These are phyloP conservation scores for Nothophoma quercina DNA, from an alignment of 2,329 filamentous ascomycete genomes.

Conservation along the genomic window DNA sequence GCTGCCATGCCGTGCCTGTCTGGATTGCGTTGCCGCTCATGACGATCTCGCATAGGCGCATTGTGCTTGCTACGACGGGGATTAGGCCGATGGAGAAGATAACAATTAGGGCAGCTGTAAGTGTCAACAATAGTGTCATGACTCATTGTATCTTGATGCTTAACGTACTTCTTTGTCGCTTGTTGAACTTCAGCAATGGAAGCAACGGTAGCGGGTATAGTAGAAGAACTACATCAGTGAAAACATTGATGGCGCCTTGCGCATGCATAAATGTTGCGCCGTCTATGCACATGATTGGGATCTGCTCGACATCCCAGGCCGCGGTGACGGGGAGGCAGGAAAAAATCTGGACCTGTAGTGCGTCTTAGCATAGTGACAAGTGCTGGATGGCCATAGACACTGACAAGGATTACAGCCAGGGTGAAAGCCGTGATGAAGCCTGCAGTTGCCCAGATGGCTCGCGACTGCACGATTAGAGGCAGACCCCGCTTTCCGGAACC, in stretches of 20 bases:
- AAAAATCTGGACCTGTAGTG: slow-evolving; percentile 27
- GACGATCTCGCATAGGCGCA: slow-evolving; percentile 36
- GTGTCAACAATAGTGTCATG: not conserved
- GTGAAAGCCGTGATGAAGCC: slow-evolving; percentile 31
- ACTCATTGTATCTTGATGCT: not conserved
- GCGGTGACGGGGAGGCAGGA: slow-evolving; percentile 30
- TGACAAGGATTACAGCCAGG: slow-evolving; percentile 31
- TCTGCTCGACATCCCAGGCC: slow-evolving; percentile 28
- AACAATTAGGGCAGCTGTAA: slow-evolving; percentile 32
- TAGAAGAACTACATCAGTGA: slow-evolving; percentile 33
- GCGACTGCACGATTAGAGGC: slow-evolving; percentile 32
- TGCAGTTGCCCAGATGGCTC: slow-evolving; percentile 30
- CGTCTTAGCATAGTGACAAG: not conserved
- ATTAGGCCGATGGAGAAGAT: slow-evolving; percentile 40
- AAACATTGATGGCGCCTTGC: slow-evolving; percentile 36
- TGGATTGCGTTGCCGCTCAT: slow-evolving; percentile 23
- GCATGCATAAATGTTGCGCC: slow-evolving; percentile 28
- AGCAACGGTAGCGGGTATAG: slow-evolving; percentile 36
- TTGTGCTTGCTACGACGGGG: slow-evolving; percentile 36
- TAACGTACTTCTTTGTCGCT: slow-evolving; percentile 33
- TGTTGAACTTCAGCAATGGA: slow-evolving; percentile 34
- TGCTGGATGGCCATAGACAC: not conserved
- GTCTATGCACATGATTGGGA: slow-evolving; percentile 29
- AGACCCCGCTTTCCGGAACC: slow-evolving; percentile 33
- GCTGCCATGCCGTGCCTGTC: slow-evolving; percentile 22